Percentiles rank a stretch among this genome's conserved stretches.
These are phyloP conservation scores for Suhomyces ambrosiae DNA, from an alignment of 1,139 yeast species.

Conservation along the genomic window DNA sequence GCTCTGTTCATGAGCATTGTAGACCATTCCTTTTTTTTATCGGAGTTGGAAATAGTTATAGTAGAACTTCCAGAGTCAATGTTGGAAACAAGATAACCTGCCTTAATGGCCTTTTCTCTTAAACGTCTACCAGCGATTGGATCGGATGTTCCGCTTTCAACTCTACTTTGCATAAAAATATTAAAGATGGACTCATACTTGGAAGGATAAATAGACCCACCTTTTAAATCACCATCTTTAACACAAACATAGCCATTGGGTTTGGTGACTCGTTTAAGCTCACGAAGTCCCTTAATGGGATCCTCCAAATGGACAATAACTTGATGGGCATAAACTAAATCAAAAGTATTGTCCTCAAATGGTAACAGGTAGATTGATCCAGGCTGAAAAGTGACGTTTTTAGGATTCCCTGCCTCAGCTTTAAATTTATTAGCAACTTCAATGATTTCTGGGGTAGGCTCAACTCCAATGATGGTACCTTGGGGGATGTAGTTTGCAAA, in stretches of 20 bases:
- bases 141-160: conserved; percentile 17
- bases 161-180: conserved; percentile 13
- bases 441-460: conserved; percentile 33
- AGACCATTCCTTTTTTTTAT: conserved; percentile 8
- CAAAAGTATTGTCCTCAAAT: conserved; percentile 39
- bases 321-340: conserved; percentile 42
- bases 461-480: conserved; percentile 37
- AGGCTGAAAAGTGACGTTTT: conserved; percentile 28
- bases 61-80: conserved; percentile 17
- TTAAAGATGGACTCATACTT: conserved; percentile 17
- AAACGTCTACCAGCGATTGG: conserved; percentile 21
- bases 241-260: conserved; percentile 24
- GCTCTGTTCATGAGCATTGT: conserved; percentile 16
- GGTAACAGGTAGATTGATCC: conserved; percentile 37
- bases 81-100: conserved; percentile 20
- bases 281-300: conserved; percentile 20
- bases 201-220: conserved; percentile 24
- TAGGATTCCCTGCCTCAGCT: conserved; percentile 12
- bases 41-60: conserved; percentile 19
- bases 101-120: conserved; percentile 20
- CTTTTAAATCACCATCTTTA: conserved; percentile 33
- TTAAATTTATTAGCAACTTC: conserved; percentile 24
- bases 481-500: conserved; percentile 31
- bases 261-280: conserved; percentile 15
- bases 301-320: conserved; percentile 40